Evolutionary conservation across 371 early-diverging fungal genomes (phyloP).

Genomic region (Mucor irregularis): DNA sequence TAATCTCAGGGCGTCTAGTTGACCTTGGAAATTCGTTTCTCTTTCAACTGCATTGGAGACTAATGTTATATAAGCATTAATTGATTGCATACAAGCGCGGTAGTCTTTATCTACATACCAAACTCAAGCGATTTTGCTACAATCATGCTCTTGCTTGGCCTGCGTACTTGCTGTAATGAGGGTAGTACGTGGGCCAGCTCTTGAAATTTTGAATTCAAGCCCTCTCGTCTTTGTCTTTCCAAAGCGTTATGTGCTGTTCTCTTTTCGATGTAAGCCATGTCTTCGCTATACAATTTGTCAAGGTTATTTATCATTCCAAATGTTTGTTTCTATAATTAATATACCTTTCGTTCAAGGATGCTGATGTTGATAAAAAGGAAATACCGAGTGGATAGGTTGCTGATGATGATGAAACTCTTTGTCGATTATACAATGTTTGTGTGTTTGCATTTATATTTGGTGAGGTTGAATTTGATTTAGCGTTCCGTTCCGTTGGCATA

Average conservation of each 20-base stretch:
- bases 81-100: no score
- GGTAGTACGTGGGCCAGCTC: conserved; percentile 78
- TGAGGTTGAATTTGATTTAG: neutral
- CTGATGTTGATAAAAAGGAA: conserved; percentile 1
- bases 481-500: conserved; percentile 1
- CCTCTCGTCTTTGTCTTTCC: conserved; percentile 80
- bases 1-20: conserved; percentile 30
- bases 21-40: conserved; percentile 24
- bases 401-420: neutral
- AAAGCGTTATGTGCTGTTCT: conserved; percentile 80
- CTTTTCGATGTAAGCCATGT: conserved; percentile 41
- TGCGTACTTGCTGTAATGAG: conserved; percentile 68
- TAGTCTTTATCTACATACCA: conserved; percentile 28
- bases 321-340: neutral
- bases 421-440: neutral
- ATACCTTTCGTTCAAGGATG: conserved; percentile 7
- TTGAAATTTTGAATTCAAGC: conserved; percentile 73
- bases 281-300: neutral
- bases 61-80: conserved; percentile 3
- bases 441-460: conserved; percentile 4
- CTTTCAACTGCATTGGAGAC: conserved; percentile 26
- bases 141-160: conserved; percentile 80
- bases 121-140: conserved; percentile 74
- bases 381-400: conserved; percentile 4
- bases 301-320: no score